Conservation (phyloP, 495 filamentous ascomycete genomes). For the Glonium stellatum region DNA sequence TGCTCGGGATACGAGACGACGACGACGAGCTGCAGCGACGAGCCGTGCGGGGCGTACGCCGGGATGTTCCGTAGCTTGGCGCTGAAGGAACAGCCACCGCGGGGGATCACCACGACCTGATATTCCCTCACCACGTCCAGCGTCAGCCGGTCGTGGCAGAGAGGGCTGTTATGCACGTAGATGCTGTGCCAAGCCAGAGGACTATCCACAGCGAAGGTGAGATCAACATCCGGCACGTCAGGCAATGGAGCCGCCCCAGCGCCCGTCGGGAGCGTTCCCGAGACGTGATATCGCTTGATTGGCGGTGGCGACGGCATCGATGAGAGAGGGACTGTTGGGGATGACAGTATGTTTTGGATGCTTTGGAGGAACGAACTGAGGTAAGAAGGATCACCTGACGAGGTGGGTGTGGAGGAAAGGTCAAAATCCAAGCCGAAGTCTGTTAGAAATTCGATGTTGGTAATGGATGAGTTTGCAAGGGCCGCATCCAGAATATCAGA, state of each 20-base stretch:
- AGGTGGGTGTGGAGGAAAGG: conserved; percentile 7
- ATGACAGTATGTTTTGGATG: conserved; percentile 26
- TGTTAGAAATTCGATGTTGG: conserved; percentile 10
- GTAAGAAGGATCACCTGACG: conserved; percentile 30
- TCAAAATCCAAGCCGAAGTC: conserved; percentile 18
- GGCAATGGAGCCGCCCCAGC: conserved; percentile 69
- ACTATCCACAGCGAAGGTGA: conserved; percentile 26
- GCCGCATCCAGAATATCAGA: background rate
- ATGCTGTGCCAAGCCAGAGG: conserved; percentile 61
- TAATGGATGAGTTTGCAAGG: background rate
- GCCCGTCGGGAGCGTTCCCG: conserved; percentile 68
- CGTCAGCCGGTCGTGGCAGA: conserved; percentile 57
- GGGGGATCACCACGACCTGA: conserved; percentile 74
- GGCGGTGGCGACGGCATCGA: conserved; percentile 32
- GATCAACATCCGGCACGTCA: conserved; percentile 51
- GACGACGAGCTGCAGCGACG: conserved; percentile 69
- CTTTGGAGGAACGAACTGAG: conserved; percentile 26
- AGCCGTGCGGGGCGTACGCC: conserved; percentile 52
- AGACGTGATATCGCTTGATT: conserved; percentile 44
- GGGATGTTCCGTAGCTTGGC: conserved; percentile 81
- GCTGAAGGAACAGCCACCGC: conserved; percentile 78
- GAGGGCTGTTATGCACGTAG: conserved; percentile 60
- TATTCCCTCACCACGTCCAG: conserved; percentile 54
- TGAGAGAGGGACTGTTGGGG: conserved; percentile 22
- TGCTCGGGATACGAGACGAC: conserved; percentile 59